These are phyloP conservation scores for Glutinoglossum americanum DNA, from an alignment of 495 filamentous ascomycete genomes.

Conservation along the genomic window DNA sequence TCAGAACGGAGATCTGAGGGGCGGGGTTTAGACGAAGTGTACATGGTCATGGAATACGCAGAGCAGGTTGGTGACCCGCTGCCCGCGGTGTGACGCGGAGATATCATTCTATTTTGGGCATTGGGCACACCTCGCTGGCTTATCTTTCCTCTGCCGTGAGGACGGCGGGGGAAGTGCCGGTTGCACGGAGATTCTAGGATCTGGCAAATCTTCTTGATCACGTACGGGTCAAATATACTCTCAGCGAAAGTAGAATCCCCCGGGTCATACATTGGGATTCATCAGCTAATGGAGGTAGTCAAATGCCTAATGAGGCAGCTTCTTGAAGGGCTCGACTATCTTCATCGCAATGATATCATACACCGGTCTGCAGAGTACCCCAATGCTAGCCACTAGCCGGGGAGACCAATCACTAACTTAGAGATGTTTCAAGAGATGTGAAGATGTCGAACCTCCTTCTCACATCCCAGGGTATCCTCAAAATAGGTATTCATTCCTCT, in stretches of 20 bases:
- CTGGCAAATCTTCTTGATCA: conserved; percentile 25
- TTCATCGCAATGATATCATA: conserved; percentile 24
- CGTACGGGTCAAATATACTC: conserved; percentile 21
- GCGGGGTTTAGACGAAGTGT: conserved; percentile 19
- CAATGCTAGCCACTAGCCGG: background rate
- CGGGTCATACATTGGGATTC: background rate
- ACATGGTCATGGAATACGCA: conserved; percentile 29
- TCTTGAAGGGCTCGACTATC: conserved; percentile 23
- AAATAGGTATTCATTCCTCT: conserved; percentile 17
- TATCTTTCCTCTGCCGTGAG: conserved; percentile 19
- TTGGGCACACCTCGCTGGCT: conserved; percentile 25
- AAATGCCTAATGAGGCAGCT: conserved; percentile 26
- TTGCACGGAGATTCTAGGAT: conserved; percentile 17
- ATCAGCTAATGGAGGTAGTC: conserved; percentile 11
- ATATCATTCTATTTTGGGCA: conserved; percentile 8
- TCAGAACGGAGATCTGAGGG: background rate
- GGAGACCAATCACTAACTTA: background rate
- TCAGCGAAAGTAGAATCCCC: conserved; percentile 21
- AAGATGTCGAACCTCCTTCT: conserved; percentile 27
- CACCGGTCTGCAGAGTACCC: conserved; percentile 16
- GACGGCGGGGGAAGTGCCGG: conserved; percentile 19
- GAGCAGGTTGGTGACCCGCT: conserved; percentile 24
- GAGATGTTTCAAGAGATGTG: conserved; percentile 16
- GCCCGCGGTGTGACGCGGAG: conserved; percentile 6
- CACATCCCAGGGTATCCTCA: conserved; percentile 21